Percentiles rank a stretch among this genome's conserved stretches.
Conservation (phyloP, 2,329 filamentous ascomycete genomes). For the Biscogniauxia sp. region DNA sequence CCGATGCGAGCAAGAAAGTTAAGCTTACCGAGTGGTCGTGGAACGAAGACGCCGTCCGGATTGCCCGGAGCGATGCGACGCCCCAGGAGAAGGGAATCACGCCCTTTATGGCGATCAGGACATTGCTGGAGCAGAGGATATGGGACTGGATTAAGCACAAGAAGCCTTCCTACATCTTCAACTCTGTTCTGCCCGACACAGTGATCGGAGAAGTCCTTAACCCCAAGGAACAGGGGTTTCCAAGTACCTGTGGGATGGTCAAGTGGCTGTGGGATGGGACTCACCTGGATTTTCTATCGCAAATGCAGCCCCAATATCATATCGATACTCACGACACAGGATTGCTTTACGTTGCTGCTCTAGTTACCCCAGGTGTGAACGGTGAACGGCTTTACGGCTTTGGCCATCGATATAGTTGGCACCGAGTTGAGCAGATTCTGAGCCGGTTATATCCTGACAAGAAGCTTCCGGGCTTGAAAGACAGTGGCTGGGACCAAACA, state of each 20-base stretch:
- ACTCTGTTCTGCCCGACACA: constrained; percentile 31
- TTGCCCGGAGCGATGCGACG: constrained; percentile 15
- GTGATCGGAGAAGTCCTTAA: constrained; percentile 31
- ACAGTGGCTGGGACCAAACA: constrained; percentile 30
- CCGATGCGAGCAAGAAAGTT: constrained; percentile 24
- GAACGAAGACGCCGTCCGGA: constrained; percentile 31
- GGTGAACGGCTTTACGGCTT: constrained; percentile 33
- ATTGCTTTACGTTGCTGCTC: constrained; percentile 31
- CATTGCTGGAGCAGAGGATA: constrained; percentile 29
- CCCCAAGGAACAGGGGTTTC: constrained; percentile 27
- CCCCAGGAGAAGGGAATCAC: constrained; percentile 22
- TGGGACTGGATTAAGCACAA: constrained; percentile 34
- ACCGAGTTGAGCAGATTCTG: constrained; percentile 29
- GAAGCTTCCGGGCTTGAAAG: constrained; percentile 21
- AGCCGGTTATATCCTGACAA: constrained; percentile 27
- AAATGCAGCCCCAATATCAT: constrained; percentile 31
- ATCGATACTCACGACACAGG: constrained; percentile 31
- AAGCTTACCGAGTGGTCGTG: constrained; percentile 26
- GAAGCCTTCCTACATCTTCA: constrained; percentile 31
- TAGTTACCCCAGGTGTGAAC: constrained; percentile 28
- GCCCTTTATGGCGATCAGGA: constrained; percentile 34
- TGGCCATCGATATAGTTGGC: constrained; percentile 31
- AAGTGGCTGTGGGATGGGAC: constrained; percentile 29
- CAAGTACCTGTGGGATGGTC: constrained; percentile 34
- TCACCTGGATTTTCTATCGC: constrained; percentile 19